Evolutionary conservation across 129 eudicot species (phyloP), one percentile per base, ranked within the genome.

Genomic region (Centaurea solstitialis): DNA sequence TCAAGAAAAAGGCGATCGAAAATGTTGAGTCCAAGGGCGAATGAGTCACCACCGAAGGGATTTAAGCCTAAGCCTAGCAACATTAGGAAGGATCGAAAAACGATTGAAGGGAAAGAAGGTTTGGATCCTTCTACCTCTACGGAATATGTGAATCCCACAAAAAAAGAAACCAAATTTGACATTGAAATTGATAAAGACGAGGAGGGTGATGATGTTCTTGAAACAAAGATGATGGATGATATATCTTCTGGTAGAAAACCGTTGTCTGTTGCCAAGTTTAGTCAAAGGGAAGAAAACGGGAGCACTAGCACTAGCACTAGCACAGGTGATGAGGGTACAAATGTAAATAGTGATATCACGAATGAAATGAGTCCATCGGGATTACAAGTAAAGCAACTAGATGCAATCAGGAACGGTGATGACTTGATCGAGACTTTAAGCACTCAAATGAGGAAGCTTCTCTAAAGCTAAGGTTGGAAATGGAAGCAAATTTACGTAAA

Each of bases 11-110:
- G 89, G 79, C 88, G 71, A 9, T 87, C 85, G 69, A 91, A 83
- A 75, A 79, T 76, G 73, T 89, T 92, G 57, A 79, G 81, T 11
- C 87, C 97, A 13, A 92, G 85, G 84, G 76, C 91, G 28, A 85
- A 87, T 84, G 91, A 79, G 68, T 89, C 97, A 50, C 57, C 86
- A 69, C 89, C 92, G n/a, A 91, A 86, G 82, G 91, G 93, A 68
- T 93, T 93, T 87, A 65, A 80, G 80, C 97, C 95, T 8, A 90
- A 87, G 76, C 79, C 90, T 23, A 84, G 82, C 82, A 88, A 75
- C 72, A 88, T 70, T 62, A 88, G 85, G 78, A 90, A 67, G 73
- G 90, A 85, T 83, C 90, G 86, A 77, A 90, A 77, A 85, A 85
- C 72, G 64, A 80, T 62, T 69, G 88, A 82, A 72, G 92, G 90